Evolutionary conservation across 106 monocot species (phyloP).

Genomic region (Phalaenopsis equestris): DNA sequence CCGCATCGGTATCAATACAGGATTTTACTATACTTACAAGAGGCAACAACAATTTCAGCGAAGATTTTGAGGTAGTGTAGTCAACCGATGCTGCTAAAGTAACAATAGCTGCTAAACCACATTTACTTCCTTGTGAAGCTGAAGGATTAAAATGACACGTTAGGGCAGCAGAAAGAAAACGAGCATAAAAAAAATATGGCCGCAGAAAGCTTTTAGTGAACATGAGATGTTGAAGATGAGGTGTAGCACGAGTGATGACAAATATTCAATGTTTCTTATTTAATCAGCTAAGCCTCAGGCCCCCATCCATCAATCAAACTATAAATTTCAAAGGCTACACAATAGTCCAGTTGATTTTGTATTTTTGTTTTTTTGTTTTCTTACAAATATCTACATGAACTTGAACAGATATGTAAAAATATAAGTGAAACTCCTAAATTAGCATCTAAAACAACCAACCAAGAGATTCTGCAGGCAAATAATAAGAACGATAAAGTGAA

Average conservation of each 20-base stretch:
- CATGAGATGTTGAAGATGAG: neutral
- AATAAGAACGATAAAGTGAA: too few species aligned
- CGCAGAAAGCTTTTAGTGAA: neutral
- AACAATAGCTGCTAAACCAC: constrained; percentile 66
- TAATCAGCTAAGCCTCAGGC: neutral
- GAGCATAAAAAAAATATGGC: neutral
- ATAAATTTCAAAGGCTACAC: neutral
- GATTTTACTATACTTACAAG: constrained; percentile 52
- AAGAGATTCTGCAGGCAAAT: too few species aligned
- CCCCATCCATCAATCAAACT: neutral
- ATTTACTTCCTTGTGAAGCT: constrained; percentile 27
- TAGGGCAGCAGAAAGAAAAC: neutral
- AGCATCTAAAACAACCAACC: too few species aligned
- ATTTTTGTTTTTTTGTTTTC: neutral
- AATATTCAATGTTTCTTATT: neutral
- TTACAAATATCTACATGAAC: neutral
- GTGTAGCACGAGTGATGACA: neutral
- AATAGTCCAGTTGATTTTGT: neutral
- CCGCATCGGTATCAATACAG: neutral
- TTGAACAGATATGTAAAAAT: too few species aligned
- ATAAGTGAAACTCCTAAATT: too few species aligned
- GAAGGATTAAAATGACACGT: neutral
- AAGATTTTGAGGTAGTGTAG: constrained; percentile 80
- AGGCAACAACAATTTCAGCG: constrained; percentile 78
- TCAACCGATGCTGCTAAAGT: constrained; percentile 96